Conservation (phyloP, 805 yeast genomes). For the Saccharomycopsis synnaedendra region DNA sequence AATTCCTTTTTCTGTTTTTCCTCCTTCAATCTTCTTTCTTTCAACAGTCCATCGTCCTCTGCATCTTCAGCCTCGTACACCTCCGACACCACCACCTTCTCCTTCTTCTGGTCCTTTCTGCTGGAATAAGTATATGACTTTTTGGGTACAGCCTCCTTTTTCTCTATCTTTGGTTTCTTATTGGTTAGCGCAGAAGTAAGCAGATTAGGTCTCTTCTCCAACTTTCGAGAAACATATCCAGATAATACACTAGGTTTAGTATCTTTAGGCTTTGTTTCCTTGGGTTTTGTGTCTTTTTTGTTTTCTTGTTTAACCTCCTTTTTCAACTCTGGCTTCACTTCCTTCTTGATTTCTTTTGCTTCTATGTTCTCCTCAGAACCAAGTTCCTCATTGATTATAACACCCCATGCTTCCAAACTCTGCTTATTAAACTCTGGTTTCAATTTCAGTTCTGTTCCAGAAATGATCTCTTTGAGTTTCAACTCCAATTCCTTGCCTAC, state of each 20-base stretch:
- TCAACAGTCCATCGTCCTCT: neutral
- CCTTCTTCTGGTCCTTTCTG: constrained; percentile 3
- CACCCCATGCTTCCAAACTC: constrained; percentile 15
- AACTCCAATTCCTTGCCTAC: neutral
- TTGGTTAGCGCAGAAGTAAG: constrained; percentile 4
- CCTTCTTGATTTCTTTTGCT: neutral
- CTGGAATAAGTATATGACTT: neutral
- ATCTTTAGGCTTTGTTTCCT: neutral
- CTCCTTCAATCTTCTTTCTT: neutral
- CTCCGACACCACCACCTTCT: neutral
- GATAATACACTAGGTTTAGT: neutral
- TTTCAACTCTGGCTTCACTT: too few species aligned
- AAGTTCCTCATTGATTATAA: constrained; percentile 16
- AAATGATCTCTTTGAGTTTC: constrained; percentile 10
- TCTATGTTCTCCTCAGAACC: neutral
- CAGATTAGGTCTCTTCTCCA: neutral
- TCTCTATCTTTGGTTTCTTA: constrained; percentile 4
- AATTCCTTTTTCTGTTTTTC: constrained; percentile 7
- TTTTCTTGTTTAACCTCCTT: neutral
- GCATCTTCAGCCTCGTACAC: constrained; percentile 5
- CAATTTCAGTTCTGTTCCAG: constrained; percentile 8
- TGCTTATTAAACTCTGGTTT: constrained; percentile 1
- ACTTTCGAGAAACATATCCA: constrained; percentile 4
- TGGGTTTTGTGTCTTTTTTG: neutral
- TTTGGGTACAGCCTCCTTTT: constrained; percentile 13